Evolutionary conservation across 2,329 filamentous ascomycete species (phyloP).

Genomic region (Lecanoromycetidae sp.): DNA sequence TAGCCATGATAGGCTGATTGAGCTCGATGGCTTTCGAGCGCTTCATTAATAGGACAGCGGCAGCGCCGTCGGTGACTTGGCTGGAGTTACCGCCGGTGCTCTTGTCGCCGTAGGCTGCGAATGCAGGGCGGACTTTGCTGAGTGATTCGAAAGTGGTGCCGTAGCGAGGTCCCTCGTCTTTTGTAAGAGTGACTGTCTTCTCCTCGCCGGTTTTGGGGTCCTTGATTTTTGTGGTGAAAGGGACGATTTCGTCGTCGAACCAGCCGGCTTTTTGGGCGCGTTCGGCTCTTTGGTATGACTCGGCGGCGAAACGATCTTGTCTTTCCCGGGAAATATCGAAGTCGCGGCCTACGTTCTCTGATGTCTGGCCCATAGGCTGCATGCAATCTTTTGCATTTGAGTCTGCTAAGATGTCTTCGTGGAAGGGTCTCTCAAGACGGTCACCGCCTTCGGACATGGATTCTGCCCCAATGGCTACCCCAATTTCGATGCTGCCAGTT

Average conservation of each 20-base stretch:
- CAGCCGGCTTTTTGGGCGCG: conserved; percentile 77
- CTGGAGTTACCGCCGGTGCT: conserved; percentile 90
- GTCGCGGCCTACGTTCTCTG: conserved; percentile 86
- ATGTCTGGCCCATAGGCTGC: conserved; percentile 96
- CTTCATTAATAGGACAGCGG: conserved; percentile 86
- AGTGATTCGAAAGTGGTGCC: conserved; percentile 79
- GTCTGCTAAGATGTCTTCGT: conserved; percentile 60
- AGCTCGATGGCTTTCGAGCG: conserved; percentile 77
- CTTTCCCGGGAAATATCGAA: conserved; percentile 69
- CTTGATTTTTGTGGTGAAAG: conserved; percentile 71
- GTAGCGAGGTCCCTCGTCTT: conserved; percentile 80
- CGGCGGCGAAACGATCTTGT: conserved; percentile 77
- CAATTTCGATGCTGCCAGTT: conserved; percentile 69
- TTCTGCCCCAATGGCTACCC: conserved; percentile 80
- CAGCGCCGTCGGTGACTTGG: conserved; percentile 89
- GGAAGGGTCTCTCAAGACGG: conserved; percentile 58
- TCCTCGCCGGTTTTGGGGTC: conserved; percentile 68
- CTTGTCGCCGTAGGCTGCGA: conserved; percentile 74
- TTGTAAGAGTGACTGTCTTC: conserved; percentile 65
- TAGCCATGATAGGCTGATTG: conserved; percentile 82
- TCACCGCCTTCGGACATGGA: conserved; percentile 70
- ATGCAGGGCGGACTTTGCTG: conserved; percentile 75
- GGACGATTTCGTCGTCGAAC: conserved; percentile 89
- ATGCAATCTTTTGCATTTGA: conserved; percentile 76
- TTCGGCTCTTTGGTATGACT: conserved; percentile 81